Evolutionary conservation across 805 yeast genomes (phyloP).

Genomic region (Wickerhamomyces chambardii): DNA sequence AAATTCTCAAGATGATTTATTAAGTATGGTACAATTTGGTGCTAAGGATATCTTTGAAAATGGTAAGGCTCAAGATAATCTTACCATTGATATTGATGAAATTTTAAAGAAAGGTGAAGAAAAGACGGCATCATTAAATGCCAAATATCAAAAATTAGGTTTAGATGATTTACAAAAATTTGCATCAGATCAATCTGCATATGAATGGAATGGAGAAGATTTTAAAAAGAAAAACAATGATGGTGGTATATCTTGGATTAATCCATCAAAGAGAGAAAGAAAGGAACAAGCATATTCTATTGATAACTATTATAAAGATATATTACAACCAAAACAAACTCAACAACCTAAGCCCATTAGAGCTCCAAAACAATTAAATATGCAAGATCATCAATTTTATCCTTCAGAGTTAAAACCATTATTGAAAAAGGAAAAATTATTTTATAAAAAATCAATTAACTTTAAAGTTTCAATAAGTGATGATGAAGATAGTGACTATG

Average conservation of each 20-base stretch:
- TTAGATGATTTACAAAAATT: conserved; percentile 90
- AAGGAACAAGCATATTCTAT: conserved; percentile 73
- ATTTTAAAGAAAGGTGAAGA: conserved; percentile 76
- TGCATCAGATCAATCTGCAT: conserved; percentile 80
- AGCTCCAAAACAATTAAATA: conserved; percentile 55
- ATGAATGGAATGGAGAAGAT: conserved; percentile 94
- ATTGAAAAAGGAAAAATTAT: conserved; percentile 56
- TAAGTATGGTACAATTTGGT: conserved; percentile 96
- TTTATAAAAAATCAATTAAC: conserved; percentile 49
- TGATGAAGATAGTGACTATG: conserved; percentile 48
- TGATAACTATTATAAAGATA: conserved; percentile 71
- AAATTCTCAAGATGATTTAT: conserved; percentile 70
- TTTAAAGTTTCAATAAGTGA: conserved; percentile 52
- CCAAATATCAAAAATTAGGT: conserved; percentile 78
- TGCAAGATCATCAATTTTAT: conserved; percentile 72
- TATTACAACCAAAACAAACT: conserved; percentile 32
- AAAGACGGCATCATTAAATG: conserved; percentile 71
- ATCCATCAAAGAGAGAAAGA: conserved; percentile 68
- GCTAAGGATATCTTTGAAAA: conserved; percentile 81
- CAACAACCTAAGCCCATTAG: conserved; percentile 36
- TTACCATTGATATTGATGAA: conserved; percentile 67
- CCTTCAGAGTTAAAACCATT: conserved; percentile 42
- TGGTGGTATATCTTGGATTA: conserved; percentile 49
- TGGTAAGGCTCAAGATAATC: conserved; percentile 18
- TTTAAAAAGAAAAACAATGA: conserved; percentile 33